phyloP scores from a whole-genome alignment of 129 eudicot genomes.

The Tagetes erecta region DNA sequence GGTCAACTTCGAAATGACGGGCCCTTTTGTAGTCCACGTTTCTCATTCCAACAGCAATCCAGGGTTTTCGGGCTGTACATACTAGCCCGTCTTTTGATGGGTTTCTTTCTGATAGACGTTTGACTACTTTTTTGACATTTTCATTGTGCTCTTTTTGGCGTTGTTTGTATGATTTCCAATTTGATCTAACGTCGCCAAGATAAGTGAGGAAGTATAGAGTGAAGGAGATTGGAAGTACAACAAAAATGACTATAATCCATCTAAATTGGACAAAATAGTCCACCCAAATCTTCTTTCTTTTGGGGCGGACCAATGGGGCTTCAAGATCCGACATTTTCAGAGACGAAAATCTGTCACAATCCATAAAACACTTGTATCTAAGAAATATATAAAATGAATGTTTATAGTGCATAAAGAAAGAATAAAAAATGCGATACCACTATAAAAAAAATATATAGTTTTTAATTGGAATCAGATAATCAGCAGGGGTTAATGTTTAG shows the following conservation, averaged over 20 bases:
- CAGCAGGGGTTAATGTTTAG: neutral
- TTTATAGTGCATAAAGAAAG: neutral
- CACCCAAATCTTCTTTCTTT: conserved; percentile 81
- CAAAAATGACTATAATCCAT: conserved; percentile 85
- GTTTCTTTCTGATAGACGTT: conserved; percentile 74
- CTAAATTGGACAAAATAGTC: conserved; percentile 81
- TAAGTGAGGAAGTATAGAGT: conserved; percentile 72
- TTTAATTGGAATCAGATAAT: conserved; percentile 11
- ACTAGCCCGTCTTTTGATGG: conserved; percentile 88
- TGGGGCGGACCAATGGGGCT: conserved; percentile 80
- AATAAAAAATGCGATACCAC: neutral
- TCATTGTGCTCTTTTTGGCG: conserved; percentile 90
- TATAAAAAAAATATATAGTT: neutral
- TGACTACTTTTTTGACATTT: conserved; percentile 77
- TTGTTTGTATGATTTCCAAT: conserved; percentile 65
- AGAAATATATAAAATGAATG: neutral
- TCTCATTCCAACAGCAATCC: conserved; percentile 94
- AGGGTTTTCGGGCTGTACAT: conserved; percentile 90
- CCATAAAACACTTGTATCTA: neutral
- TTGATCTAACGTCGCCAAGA: conserved; percentile 83
- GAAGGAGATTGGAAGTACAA: conserved; percentile 83
- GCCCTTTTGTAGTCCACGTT: conserved; percentile 94
- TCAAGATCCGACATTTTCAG: conserved; percentile 68
- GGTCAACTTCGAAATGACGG: conserved; percentile 93
- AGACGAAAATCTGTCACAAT: conserved; percentile 29